Evolutionary conservation across 2,329 filamentous ascomycete genomes (phyloP).

Genomic region (Calycina herbarum): DNA sequence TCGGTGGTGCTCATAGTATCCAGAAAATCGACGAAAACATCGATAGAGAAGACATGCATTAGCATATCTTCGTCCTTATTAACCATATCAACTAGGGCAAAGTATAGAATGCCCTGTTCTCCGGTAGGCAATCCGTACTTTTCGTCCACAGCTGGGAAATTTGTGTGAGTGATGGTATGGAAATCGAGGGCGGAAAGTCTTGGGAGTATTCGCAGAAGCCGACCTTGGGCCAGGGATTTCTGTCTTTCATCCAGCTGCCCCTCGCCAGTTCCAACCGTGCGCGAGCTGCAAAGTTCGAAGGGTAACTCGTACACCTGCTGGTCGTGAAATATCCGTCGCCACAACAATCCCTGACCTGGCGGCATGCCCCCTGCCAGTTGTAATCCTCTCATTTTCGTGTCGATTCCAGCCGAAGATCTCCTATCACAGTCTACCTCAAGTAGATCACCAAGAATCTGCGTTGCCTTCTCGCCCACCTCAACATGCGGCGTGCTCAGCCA

Average conservation of each 20-base stretch:
- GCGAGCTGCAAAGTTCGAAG: constrained; percentile 40
- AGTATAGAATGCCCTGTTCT: constrained; percentile 34
- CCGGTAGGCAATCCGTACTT: constrained; percentile 23
- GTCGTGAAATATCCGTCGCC: constrained; percentile 53
- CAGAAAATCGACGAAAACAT: constrained; percentile 38
- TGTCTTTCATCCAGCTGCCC: constrained; percentile 35
- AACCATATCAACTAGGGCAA: constrained; percentile 37
- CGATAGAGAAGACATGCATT: constrained; percentile 38
- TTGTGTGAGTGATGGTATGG: constrained; percentile 28
- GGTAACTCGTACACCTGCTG: constrained; percentile 48
- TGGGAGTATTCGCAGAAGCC: constrained; percentile 37
- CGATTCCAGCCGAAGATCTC: constrained; percentile 29
- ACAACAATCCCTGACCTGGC: constrained; percentile 54
- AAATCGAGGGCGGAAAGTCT: constrained; percentile 35
- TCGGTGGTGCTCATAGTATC: constrained; percentile 34
- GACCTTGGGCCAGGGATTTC: constrained; percentile 38
- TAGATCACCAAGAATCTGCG: constrained; percentile 52
- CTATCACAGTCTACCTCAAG: constrained; percentile 55
- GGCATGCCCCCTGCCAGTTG: constrained; percentile 42
- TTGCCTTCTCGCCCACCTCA: constrained; percentile 55
- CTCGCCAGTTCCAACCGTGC: constrained; percentile 24
- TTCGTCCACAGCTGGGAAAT: constrained; percentile 34
- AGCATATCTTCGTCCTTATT: constrained; percentile 37
- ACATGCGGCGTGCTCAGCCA: constrained; percentile 57
- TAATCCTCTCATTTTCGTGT: constrained; percentile 37